Conservation (phyloP, 148 eudicot genomes). For the Rhododendron vialii region DNA sequence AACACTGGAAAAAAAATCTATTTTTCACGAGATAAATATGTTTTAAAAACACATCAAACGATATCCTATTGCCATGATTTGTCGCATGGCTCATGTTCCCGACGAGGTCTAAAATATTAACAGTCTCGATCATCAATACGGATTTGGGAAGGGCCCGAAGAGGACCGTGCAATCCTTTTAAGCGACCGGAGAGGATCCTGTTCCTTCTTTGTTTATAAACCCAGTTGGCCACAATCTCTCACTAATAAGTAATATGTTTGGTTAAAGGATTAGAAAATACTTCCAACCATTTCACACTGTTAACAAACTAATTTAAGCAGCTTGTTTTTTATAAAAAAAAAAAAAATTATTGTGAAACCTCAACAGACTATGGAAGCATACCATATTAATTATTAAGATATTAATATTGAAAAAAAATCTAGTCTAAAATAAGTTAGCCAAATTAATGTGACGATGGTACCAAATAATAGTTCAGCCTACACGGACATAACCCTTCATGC, state of each 20-base stretch:
- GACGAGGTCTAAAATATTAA: too few species aligned
- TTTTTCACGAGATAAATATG: not conserved
- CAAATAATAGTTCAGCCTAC: not conserved
- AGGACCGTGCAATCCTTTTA: not conserved
- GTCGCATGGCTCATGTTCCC: too few species aligned
- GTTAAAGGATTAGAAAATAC: not conserved
- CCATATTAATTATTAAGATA: not conserved
- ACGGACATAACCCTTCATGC: not conserved
- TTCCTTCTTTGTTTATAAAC: not conserved
- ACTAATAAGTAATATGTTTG: not conserved
- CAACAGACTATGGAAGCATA: not conserved
- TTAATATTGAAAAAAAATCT: not conserved
- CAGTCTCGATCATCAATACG: too few species aligned
- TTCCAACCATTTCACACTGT: not conserved
- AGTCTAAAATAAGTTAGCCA: not conserved
- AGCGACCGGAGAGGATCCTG: not conserved
- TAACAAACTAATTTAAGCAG: not conserved
- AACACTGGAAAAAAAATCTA: too few species aligned
- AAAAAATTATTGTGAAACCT: not conserved
- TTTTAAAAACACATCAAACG: not conserved
- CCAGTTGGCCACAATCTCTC: not conserved
- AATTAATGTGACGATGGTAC: not conserved
- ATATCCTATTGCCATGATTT: too few species aligned
- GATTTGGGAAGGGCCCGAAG: too few species aligned
- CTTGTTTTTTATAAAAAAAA: too few species aligned